A percentile compares a stretch with the other conserved stretches of the same genome.
phyloP scores from a whole-genome alignment of 495 filamentous ascomycete species.

The Immersiella caudata region DNA sequence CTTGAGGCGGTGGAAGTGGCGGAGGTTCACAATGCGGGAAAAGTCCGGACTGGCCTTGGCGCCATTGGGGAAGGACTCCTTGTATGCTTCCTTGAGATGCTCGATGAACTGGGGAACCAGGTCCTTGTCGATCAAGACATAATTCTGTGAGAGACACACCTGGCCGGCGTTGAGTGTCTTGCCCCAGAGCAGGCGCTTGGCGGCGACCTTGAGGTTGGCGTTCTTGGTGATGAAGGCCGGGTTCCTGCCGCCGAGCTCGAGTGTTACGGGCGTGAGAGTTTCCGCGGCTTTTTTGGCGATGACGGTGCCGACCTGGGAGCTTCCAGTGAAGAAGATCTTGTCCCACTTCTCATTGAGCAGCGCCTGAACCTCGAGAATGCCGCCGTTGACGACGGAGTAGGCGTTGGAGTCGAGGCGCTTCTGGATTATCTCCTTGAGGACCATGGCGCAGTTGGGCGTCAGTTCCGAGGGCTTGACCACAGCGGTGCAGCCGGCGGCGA shows the following conservation, averaged over 20 bases:
- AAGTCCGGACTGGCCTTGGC: slow-evolving; percentile 74
- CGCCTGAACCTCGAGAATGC: slow-evolving; percentile 74
- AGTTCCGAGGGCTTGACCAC: slow-evolving; percentile 89
- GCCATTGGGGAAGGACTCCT: slow-evolving; percentile 85
- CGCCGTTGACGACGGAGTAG: slow-evolving; percentile 80
- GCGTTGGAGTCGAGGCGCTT: slow-evolving; percentile 73
- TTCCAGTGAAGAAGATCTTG: slow-evolving; percentile 96
- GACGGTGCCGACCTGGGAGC: slow-evolving; percentile 74
- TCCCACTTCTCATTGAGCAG: slow-evolving; percentile 90
- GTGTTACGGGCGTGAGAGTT: slow-evolving; percentile 81
- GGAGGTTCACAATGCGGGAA: slow-evolving; percentile 73
- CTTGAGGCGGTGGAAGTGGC: slow-evolving; percentile 82
- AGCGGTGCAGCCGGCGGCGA: slow-evolving; percentile 86
- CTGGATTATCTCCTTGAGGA: slow-evolving; percentile 76
- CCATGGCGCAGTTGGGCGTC: slow-evolving; percentile 71
- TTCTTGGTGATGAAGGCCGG: slow-evolving; percentile 86
- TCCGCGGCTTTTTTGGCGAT: slow-evolving; percentile 91
- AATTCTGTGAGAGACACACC: slow-evolving; percentile 87
- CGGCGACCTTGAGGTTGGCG: slow-evolving; percentile 78
- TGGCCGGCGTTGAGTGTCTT: slow-evolving; percentile 87
- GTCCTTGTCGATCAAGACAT: slow-evolving; percentile 76
- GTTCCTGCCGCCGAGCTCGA: slow-evolving; percentile 91
- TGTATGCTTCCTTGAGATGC: slow-evolving; percentile 69
- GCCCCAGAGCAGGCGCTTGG: slow-evolving; percentile 81
- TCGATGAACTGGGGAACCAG: slow-evolving; percentile 72